These are phyloP conservation scores for Sphaerosporella brunnea DNA, from an alignment of 495 filamentous ascomycete species.

Conservation along the genomic window DNA sequence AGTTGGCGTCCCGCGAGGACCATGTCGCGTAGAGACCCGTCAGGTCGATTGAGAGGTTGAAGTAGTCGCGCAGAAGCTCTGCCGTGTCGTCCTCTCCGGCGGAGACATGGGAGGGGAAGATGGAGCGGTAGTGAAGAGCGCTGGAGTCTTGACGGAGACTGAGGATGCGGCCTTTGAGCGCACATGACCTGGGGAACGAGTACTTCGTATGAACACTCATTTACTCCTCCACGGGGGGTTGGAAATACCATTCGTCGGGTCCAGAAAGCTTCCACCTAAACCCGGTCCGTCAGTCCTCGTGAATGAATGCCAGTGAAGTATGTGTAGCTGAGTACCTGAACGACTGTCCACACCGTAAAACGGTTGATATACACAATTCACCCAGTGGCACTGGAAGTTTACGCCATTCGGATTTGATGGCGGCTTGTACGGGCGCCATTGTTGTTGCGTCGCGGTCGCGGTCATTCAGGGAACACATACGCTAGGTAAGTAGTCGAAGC, in stretches of 20 bases:
- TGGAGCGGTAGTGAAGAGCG: slow-evolving; percentile 64
- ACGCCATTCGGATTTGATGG: no score
- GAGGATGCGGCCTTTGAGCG: slow-evolving; percentile 66
- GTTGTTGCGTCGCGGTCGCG: no score
- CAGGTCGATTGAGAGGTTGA: slow-evolving; percentile 61
- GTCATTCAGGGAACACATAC: no score
- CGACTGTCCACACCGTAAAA: slow-evolving; percentile 25
- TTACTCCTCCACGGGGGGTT: not conserved
- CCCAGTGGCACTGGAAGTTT: slow-evolving; percentile 16
- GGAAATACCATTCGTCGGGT: slow-evolving; percentile 55
- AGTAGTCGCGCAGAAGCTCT: slow-evolving; percentile 54
- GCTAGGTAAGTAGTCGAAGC: no score
- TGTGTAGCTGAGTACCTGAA: slow-evolving; percentile 14
- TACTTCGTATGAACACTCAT: not conserved
- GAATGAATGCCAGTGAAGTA: no score
- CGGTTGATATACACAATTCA: slow-evolving; percentile 21
- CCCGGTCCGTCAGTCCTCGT: not conserved
- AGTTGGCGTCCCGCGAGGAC: slow-evolving; percentile 72
- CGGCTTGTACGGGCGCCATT: no score
- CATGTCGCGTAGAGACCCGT: slow-evolving; percentile 66
- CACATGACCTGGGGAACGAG: slow-evolving; percentile 44
- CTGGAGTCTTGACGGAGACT: slow-evolving; percentile 66
- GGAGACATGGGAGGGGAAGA: slow-evolving; percentile 32
- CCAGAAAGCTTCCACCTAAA: slow-evolving; percentile 62
- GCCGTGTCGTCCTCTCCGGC: slow-evolving; percentile 42